Base-by-base conservation (phyloP, 2,329 filamentous ascomycete species). In the Ploettnerulaceae sp. region DNA sequence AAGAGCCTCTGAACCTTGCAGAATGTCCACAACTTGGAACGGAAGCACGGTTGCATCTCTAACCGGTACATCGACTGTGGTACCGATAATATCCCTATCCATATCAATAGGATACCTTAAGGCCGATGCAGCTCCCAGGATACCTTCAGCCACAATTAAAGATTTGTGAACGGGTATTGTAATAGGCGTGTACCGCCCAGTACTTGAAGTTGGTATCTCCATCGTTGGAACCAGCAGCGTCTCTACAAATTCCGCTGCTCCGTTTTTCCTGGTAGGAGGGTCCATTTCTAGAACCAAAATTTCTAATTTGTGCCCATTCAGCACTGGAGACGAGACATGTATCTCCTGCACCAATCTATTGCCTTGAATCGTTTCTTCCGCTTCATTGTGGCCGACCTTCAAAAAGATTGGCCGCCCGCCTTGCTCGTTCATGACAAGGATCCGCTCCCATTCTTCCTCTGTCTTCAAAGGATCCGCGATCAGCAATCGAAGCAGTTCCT, bases 161-260 rank as follows among this genome's bases (percentile, higher is more conserved):
- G 84, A 80, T 61, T 83, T 86, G 62, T 97, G 91, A 1, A 96
- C 89, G 0, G 91, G 90, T 34, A 88, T 89, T 5, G 81, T 79
- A 32, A 93, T 73, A 12, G 81, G 76, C 9, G 81, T 81, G 47
- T 80, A 75, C 51, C 80, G 73, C 7, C 82, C 81, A 12, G 77
- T 79, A 50, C 73, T 74, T 11, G 84, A 81, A 5, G 72, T 75
- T 1, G 78, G 79, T 32, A 87, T 85, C 15, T 86, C 81, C 25
- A 95, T 75, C 0, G 74, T 75, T 2, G 89, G 89, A 14, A 88
- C 83, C n/a, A 95, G 74, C 9, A 90, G 71, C 0, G 79, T 72
- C 52, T 90, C 84, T 77, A 73, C 4, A 79, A 69, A 7, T 68
- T 68, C 42, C 73, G 63, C 35, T 47, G 64, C 63, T 32, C 73